Base-by-base conservation (phyloP, 306 rosid species). In the Vigna reflexopilosa region DNA sequence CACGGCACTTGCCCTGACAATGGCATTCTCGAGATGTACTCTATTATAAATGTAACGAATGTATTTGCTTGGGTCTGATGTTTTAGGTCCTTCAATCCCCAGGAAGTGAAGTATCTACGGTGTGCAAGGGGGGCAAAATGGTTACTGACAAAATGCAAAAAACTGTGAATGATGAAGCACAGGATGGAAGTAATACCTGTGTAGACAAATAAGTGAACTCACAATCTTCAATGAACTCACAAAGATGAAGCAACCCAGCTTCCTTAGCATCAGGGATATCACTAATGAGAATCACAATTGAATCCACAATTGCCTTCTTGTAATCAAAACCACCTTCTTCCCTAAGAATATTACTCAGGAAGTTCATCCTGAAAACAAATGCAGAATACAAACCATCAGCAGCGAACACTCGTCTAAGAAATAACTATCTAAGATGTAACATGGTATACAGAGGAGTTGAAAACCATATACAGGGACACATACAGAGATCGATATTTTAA, bases 261-360 rank as follows among this genome's bases (percentile, higher is more conserved):
- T 96, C 99, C 78, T 91, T 96, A 64, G 99, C 97, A 47, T 93
- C 98, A 55, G 99, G 98, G 47, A 96, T 93, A 78, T 96, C 98
- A 76, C 98, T 88, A 54, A 96, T 96, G 77, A 96, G 97, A 73
- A 89, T 96, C 59, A 96, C 98, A 87, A 96, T 96, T 73, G 99
- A 93, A 83, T 96, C 99, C 40, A 96, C 96, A 81, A 96, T 96
- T 80, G 98, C 98, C 84, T 96, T 91, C 87, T 96, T 96, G 87
- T 91, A 96, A 82, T 96, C 99, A 79, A 96, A 96, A 11, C 99
- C 99, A 68, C 99, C 98, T 87, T 96, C 99, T 85, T 96, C 99
- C 82, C 99, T 84, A 32, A 93, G 99, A 85, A 96, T 93, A 87
- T 84, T 93, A 85, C 99, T 96, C 15, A 96, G 89, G 85, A 96